Percentiles rank a stretch among this genome's conserved stretches.
Evolutionary conservation across 2,329 filamentous ascomycete species (phyloP).

Genomic region (Lasiodiplodia citricola): DNA sequence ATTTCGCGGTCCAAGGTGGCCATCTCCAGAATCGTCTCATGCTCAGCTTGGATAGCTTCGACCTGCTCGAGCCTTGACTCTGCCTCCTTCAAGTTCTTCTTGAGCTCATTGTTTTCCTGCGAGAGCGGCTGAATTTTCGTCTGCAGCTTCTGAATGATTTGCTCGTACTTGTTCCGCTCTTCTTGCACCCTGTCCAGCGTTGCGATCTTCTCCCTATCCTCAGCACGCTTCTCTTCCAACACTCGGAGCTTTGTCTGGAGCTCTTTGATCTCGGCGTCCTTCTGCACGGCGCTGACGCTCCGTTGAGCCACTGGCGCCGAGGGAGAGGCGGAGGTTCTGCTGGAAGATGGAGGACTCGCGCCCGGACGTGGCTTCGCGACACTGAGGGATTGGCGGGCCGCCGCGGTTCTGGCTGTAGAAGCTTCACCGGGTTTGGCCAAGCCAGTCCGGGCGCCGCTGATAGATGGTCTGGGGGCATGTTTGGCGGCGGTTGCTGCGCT

Average conservation of each 20-base stretch:
- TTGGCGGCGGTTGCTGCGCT: constrained; percentile 1
- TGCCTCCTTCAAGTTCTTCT: constrained; percentile 77
- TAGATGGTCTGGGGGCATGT: constrained; percentile 11
- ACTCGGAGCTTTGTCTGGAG: constrained; percentile 85
- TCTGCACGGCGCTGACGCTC: constrained; percentile 13
- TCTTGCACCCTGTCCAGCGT: constrained; percentile 75
- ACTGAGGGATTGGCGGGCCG: constrained; percentile 8
- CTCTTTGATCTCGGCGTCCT: constrained; percentile 74
- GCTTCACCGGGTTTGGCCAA: constrained; percentile 15
- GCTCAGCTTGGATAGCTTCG: constrained; percentile 77
- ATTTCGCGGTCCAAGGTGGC: constrained; percentile 91
- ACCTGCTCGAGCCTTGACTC: constrained; percentile 71
- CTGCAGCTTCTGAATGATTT: constrained; percentile 88
- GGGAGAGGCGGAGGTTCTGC: constrained; percentile 10
- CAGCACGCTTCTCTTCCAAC: constrained; percentile 82
- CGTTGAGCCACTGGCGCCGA: constrained; percentile 21
- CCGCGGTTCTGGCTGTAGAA: constrained; percentile 9
- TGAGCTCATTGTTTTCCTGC: constrained; percentile 76
- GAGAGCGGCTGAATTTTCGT: constrained; percentile 85
- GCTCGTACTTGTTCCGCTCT: constrained; percentile 79
- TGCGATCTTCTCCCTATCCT: constrained; percentile 86
- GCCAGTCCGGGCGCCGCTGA: constrained; percentile 15
- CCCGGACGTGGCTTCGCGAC: constrained; percentile 10
- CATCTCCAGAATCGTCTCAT: constrained; percentile 84
- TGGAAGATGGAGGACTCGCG: constrained; percentile 28